Base-by-base conservation (phyloP, 257 asterid genomes). In the Solanum chilense region DNA sequence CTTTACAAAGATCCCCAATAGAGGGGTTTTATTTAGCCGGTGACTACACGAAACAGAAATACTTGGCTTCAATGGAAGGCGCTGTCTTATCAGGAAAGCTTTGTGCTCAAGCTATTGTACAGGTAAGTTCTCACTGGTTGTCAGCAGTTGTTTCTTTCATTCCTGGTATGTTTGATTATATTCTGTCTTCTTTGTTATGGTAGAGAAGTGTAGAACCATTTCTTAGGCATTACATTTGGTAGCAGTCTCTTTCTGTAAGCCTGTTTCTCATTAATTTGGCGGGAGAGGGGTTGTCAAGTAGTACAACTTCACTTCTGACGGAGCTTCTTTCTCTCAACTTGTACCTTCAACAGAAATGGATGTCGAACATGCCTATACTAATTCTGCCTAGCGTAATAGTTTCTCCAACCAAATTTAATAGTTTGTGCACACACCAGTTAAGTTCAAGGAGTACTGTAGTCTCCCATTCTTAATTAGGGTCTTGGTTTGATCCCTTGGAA, bases 1-100 rank as follows among this genome's bases (percentile, higher is more conserved):
- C 99, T 13, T 88, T 96, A 84, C 99, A 97, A 88, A 94, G 90
- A 87, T 96, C 99, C 74, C 99, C 99, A 5, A 87, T 97, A 31
- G 92, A 93, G 83, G 99, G 99, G 75, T 95, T 97, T 88, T 97
- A 97, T 90, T 91, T 97, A 89, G 98, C 99, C 5, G 99, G 99
- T 31, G 99, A 97, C 91, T 97, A 97, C 85, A 97, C 99, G 16
- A 97, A 97, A 93, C 99, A 97, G 75, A 97, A 96, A 56, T 97
- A 97, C 91, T 93, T 97, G 91, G 99, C 99, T 23, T 96, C 99
- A 11, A 97, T 97, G 99, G 99, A 97, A 94, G 99, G 99, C 13
- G 99, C 98, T 10, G 99, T 97, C 78, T 89, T 97, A 37, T 97
- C 99, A 0, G 99, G 99, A 90, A 97, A 97, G 92, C 94, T 96